phyloP scores from a whole-genome alignment of 345 rosid genomes.

The Populus deltoides region DNA sequence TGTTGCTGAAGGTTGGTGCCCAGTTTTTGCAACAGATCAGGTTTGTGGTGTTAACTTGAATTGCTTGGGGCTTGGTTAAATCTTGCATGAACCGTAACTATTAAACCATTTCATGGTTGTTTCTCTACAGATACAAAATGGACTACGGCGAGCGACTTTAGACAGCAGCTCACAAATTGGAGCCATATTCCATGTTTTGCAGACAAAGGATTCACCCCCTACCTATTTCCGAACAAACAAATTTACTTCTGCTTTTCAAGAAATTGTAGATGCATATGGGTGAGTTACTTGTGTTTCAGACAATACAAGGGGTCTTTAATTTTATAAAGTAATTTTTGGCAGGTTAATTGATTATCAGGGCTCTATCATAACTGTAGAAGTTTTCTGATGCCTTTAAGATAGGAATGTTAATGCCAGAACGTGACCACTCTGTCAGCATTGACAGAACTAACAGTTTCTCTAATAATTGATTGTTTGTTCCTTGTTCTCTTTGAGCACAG shows the following conservation, averaged over 20 bases:
- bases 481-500: background rate
- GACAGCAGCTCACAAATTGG: constrained; percentile 94
- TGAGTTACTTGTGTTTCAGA: constrained; percentile 30
- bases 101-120: background rate
- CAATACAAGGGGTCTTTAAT: background rate
- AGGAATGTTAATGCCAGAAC: background rate
- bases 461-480: background rate
- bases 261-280: constrained; percentile 99
- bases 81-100: background rate
- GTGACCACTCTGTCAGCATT: background rate
- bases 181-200: constrained; percentile 79
- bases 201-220: constrained; percentile 86
- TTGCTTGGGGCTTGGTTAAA: constrained; percentile 3
- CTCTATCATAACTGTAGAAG: background rate
- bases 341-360: background rate
- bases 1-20: constrained; percentile 98
- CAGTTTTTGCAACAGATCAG: constrained; percentile 83
- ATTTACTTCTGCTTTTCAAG: constrained; percentile 90
- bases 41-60: constrained; percentile 4
- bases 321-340: background rate
- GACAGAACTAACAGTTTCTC: background rate
- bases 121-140: constrained; percentile 73
- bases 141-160: constrained; percentile 68
- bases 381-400: background rate
- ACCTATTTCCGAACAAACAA: constrained; percentile 91